Base-by-base conservation (phyloP, 1,284 basidiomycete species). In the Neonothopanus nambi region DNA sequence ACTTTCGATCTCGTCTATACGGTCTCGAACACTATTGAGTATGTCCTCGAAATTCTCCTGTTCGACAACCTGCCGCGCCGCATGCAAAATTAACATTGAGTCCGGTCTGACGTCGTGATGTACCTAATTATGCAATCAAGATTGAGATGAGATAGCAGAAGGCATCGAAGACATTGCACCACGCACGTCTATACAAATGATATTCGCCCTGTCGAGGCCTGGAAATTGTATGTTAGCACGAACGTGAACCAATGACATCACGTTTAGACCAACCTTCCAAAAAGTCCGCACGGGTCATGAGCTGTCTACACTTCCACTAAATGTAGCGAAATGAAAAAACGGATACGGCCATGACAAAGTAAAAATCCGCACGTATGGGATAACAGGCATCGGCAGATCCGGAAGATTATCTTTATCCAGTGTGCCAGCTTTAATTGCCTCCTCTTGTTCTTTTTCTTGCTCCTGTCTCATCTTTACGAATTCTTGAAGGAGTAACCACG, bases 221-320 rank as follows among this genome's bases (percentile, higher is more conserved):
- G 59, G 17, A 5, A n/a, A 35, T n/a, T 12, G 54, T 52, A 49
- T n/a, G 37, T 62, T 28, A 58, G 54, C 42, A 39, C 36, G 28
- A 11, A 42, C 45, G 3, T 35, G 51, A 47, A 33, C 56, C 18
- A 46, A 35, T 39, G 28, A 17, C 38, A 49, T n/a, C 13, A 48
- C 36, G n/a, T 39, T 50, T 41, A 38, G 20, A 58, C 72, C 18
- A 46, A 87, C 83, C 81, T 66, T 89, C 87, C 57, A 93, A 70
- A 65, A 90, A 93, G 68, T 93, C 91, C 2, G 89, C 74, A 26
- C 91, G 74, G 0, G 90, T 93, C 91, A 91, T 93, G 48, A 93
- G 85, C 64, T 88, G 82, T 35, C 84, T 73, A 65, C 84, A 87
- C 61, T 74, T 74, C 71, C 81, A 81, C 84, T 86, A 18, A 3